These are phyloP conservation scores for Chalara sp. DNA, from an alignment of 2,329 filamentous ascomycete species.

Conservation along the genomic window DNA sequence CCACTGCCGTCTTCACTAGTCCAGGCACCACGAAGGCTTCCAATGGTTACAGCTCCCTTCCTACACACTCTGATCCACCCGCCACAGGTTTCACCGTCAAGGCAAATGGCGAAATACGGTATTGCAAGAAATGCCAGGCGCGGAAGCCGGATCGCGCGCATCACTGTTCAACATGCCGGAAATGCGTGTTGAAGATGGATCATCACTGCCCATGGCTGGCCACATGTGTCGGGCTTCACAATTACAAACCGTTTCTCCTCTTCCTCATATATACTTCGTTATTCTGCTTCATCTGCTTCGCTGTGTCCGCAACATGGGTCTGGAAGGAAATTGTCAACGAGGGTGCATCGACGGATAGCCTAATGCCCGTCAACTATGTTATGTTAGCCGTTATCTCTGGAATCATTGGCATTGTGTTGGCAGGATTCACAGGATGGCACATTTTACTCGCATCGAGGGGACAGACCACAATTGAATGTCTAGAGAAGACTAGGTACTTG, in stretches of 20 bases:
- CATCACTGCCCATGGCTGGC: conserved; percentile 98
- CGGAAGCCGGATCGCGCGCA: conserved; percentile 93
- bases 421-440: conserved; percentile 89
- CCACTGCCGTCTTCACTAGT: conserved; percentile 84
- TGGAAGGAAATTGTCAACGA: conserved; percentile 74
- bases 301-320: conserved; percentile 72
- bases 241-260: conserved; percentile 92
- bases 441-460: conserved; percentile 71
- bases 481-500: conserved; percentile 93
- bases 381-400: conserved; percentile 80
- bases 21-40: conserved; percentile 66
- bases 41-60: conserved; percentile 72
- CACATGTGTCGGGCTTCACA: conserved; percentile 86
- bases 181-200: conserved; percentile 98
- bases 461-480: conserved; percentile 90
- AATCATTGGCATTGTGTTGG: conserved; percentile 84
- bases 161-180: conserved; percentile 90
- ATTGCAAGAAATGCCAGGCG: conserved; percentile 95
- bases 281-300: conserved; percentile 78
- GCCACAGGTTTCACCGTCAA: conserved; percentile 85
- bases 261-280: conserved; percentile 86
- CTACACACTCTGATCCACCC: conserved; percentile 52
- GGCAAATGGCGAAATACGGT: conserved; percentile 77
- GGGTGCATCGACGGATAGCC: conserved; percentile 62
- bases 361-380: conserved; percentile 87